Evolutionary conservation across 2,329 filamentous ascomycete genomes (phyloP), one percentile per base, ranked within the genome.

Genomic region (Phialocephala sp.): DNA sequence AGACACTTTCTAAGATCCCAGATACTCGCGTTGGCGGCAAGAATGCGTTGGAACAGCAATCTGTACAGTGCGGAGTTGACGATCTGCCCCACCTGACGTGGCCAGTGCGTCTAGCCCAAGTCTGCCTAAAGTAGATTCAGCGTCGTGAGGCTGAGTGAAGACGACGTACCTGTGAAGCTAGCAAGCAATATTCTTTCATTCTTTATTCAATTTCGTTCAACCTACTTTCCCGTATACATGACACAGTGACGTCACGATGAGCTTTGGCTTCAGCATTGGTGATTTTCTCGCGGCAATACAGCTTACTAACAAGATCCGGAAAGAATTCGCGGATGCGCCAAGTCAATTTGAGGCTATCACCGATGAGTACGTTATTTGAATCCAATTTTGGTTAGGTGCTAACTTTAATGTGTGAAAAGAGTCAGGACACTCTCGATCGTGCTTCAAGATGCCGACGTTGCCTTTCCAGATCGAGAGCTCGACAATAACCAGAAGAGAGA

Each of bases 221-320:
- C n/a, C n/a, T n/a, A n/a, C n/a, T n/a, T n/a, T n/a, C n/a, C n/a
- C n/a, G n/a, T n/a, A n/a, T n/a, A n/a, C n/a, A n/a, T n/a, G n/a
- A n/a, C n/a, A n/a, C n/a, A n/a, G n/a, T n/a, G 45, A 35, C 20
- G 20, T 54, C 54, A 57, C 32, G 24, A 57, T 57, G 54, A 57
- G 54, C 32, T 57, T 57, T 20, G 54, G 54, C 3, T 64, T 64
- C 58, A 45, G 62, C 9, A 72, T 57, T 37, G 54, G 54, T 14
- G 76, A 77, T 50, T 74, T 75, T 55, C 39, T 76, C n/a, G 67
- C 72, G 1, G 65, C 73, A 24, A 65, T 74, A 27, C n/a, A 72
- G 50, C 69, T 76, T 43, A 71, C 65, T 20, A 73, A 73, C 43
- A 70, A 69, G 39, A 66, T 74, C 52, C 68, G 72, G 35, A 72